Percentiles rank a stretch among this genome's conserved stretches.
Evolutionary conservation across 768 basidiomycete species (phyloP).

Genomic region (Lanmaoa rubissima): DNA sequence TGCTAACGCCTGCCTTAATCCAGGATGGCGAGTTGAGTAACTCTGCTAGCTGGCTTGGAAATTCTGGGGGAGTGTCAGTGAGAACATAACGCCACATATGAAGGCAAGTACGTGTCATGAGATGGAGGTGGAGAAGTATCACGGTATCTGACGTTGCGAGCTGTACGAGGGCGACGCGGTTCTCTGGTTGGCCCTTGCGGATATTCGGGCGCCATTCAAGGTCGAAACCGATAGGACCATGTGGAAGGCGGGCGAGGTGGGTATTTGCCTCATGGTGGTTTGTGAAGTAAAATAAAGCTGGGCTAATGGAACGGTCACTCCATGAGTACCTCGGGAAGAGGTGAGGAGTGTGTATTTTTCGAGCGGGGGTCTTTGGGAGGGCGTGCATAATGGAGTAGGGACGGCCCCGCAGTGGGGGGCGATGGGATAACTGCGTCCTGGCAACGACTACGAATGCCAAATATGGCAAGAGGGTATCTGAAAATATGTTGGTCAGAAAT

Average conservation of each 20-base stretch:
- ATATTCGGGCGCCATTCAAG: slow-evolving; percentile 76
- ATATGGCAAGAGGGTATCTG: slow-evolving; percentile 8
- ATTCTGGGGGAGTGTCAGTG: slow-evolving; percentile 37
- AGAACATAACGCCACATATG: background rate
- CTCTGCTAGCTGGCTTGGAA: slow-evolving; percentile 48
- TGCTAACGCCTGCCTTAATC: slow-evolving; percentile 70
- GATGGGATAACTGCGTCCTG: background rate
- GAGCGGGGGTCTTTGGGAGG: background rate
- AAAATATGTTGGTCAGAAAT: slow-evolving; percentile 12
- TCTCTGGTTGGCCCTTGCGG: slow-evolving; percentile 50
- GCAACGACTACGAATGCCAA: slow-evolving; percentile 11
- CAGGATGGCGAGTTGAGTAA: slow-evolving; percentile 54
- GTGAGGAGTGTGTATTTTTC: background rate
- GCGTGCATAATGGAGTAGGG: slow-evolving; percentile 10
- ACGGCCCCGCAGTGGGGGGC: slow-evolving; percentile 1
- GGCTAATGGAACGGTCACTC: slow-evolving; percentile 8
- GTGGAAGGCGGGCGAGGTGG: slow-evolving; percentile 18
- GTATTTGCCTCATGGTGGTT: slow-evolving; percentile 32
- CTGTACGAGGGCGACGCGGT: slow-evolving; percentile 74
- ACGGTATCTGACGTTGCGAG: slow-evolving; percentile 56
- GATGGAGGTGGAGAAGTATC: slow-evolving; percentile 62
- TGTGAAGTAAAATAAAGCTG: slow-evolving; percentile 32
- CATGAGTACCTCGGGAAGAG: slow-evolving; percentile 23
- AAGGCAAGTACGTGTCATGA: slow-evolving; percentile 45
- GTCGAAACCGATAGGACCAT: slow-evolving; percentile 59